Evolutionary conservation across 2,329 filamentous ascomycete species (phyloP).

Genomic region (Passalora sequoiae): DNA sequence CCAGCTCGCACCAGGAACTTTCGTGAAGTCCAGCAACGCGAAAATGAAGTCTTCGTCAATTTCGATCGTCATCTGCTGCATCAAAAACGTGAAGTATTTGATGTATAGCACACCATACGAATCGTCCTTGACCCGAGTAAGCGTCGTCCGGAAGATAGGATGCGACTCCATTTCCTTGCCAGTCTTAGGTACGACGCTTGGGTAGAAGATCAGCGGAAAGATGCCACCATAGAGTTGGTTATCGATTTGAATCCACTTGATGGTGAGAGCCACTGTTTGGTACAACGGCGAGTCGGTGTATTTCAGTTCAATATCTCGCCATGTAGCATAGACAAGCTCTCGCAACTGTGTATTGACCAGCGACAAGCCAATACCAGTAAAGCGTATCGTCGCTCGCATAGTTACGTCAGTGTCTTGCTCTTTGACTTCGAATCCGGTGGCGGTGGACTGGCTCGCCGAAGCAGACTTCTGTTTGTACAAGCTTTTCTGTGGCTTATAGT

Average conservation of each 20-base stretch:
- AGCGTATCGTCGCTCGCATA: conserved; percentile 80
- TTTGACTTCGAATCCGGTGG: conserved; percentile 86
- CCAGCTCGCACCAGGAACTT: conserved; percentile 87
- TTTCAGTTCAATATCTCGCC: conserved; percentile 83
- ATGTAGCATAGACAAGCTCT: conserved; percentile 88
- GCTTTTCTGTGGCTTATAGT: conserved; percentile 88
- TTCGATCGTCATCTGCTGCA: conserved; percentile 97
- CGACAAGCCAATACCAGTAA: conserved; percentile 88
- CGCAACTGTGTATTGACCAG: conserved; percentile 87
- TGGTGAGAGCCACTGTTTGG: conserved; percentile 80
- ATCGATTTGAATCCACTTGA: conserved; percentile 99
- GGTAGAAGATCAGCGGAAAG: conserved; percentile 95
- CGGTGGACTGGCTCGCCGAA: conserved; percentile 53
- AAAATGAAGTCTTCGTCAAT: conserved; percentile 98
- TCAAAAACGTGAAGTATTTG: conserved; percentile 89
- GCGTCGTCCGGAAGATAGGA: conserved; percentile 84
- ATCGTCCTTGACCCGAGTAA: conserved; percentile 94
- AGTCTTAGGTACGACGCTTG: conserved; percentile 94
- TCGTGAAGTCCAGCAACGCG: conserved; percentile 88
- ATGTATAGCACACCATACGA: conserved; percentile 97
- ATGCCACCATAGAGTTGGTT: conserved; percentile 98
- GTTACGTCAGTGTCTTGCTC: conserved; percentile 80
- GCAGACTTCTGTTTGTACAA: conserved; percentile 68
- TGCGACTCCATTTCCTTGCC: conserved; percentile 94
- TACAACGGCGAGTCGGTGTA: conserved; percentile 91